phyloP scores from a whole-genome alignment of 768 basidiomycete genomes.

The Termitomyces sp. region DNA sequence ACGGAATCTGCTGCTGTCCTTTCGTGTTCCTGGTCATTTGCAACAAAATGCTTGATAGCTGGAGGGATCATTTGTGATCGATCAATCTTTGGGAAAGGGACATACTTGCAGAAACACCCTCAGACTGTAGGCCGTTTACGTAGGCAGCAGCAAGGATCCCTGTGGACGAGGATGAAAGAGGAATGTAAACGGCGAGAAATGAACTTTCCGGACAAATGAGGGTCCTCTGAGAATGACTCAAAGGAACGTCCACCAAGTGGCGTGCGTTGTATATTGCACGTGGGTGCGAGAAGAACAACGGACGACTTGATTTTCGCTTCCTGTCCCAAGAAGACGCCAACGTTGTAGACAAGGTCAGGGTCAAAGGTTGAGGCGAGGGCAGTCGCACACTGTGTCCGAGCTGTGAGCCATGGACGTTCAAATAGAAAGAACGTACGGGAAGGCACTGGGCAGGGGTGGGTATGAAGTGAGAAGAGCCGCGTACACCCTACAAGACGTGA shows the following conservation, averaged over 20 bases:
- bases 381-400: slow-evolving; percentile 45
- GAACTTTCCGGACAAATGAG: slow-evolving; percentile 50
- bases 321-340: slow-evolving; percentile 54
- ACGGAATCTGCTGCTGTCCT: slow-evolving; percentile 59
- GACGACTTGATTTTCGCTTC: slow-evolving; percentile 65
- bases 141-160: slow-evolving; percentile 61
- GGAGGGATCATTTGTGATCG: not conserved
- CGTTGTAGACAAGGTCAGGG: slow-evolving; percentile 43
- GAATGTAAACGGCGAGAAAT: not conserved
- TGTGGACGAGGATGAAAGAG: slow-evolving; percentile 14
- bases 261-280: slow-evolving; percentile 69
- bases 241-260: slow-evolving; percentile 58
- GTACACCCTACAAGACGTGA: slow-evolving; percentile 42
- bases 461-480: slow-evolving; percentile 62
- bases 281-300: slow-evolving; percentile 62
- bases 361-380: slow-evolving; percentile 70
- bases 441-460: slow-evolving; percentile 61
- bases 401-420: not conserved
- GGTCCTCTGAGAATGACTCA: slow-evolving; percentile 72
- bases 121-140: slow-evolving; percentile 60
- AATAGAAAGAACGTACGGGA: slow-evolving; percentile 34
- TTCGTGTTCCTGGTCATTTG: slow-evolving; percentile 72
- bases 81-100: not conserved
- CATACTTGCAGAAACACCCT: slow-evolving; percentile 56
- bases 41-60: slow-evolving; percentile 73